A percentile compares a stretch with the other conserved stretches of the same genome.
Conservation (phyloP, 1,284 basidiomycete genomes). For the Xerocomus minutiporus region DNA sequence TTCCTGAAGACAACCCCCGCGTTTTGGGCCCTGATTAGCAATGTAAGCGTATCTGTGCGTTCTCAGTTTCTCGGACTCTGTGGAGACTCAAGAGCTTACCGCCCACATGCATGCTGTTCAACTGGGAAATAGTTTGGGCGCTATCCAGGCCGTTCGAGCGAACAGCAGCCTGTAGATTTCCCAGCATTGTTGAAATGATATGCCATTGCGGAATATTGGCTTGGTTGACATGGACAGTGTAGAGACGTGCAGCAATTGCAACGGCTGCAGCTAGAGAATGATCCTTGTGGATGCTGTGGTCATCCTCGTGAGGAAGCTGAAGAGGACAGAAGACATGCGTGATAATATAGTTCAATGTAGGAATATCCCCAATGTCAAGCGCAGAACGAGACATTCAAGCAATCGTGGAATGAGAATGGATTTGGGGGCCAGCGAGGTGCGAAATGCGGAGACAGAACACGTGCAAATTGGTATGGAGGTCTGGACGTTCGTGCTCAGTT, state of each 20-base stretch:
- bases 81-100: not conserved
- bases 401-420: not conserved
- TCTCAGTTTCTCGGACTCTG: not conserved
- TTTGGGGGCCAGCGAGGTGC: not conserved
- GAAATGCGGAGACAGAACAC: not conserved
- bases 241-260: not conserved
- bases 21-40: not conserved
- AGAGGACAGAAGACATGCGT: not conserved
- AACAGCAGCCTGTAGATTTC: not conserved
- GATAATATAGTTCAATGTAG: not conserved
- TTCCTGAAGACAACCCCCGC: not conserved
- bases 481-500: no score
- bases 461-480: no score
- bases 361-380: not conserved
- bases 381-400: not conserved
- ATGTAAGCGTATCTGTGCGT: not conserved
- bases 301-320: not conserved
- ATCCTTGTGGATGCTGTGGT: not conserved
- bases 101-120: not conserved
- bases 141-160: not conserved
- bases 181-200: not conserved
- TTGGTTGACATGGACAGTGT: not conserved
- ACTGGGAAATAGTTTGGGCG: not conserved
- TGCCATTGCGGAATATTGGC: not conserved
- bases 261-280: not conserved